Evolutionary conservation across 805 yeast species (phyloP).

Genomic region (Metschnikowia koreensis): DNA sequence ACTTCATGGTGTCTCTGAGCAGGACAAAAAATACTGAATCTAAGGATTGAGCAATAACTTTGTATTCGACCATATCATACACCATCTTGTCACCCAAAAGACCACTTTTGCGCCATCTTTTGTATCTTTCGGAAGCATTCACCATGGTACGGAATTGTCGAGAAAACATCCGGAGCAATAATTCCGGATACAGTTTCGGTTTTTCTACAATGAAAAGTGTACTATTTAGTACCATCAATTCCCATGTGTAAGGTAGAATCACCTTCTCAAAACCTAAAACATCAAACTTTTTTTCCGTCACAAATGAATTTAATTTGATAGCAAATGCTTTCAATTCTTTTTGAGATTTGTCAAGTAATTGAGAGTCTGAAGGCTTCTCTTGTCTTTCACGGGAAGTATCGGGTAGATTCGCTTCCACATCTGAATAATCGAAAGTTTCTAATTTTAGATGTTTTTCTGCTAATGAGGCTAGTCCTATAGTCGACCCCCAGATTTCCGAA

Average conservation of each 20-base stretch:
- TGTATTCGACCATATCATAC: neutral
- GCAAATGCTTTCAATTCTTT: neutral
- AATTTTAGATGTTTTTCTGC: no score
- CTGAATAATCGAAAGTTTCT: no score
- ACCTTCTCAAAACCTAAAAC: neutral
- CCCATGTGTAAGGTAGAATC: neutral
- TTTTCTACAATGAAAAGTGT: neutral
- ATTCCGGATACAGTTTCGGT: neutral
- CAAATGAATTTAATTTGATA: neutral
- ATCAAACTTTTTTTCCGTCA: neutral
- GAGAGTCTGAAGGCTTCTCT: neutral
- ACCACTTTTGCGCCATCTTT: neutral
- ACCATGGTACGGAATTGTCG: neutral
- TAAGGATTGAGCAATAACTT: neutral
- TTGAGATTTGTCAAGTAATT: neutral
- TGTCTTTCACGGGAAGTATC: neutral
- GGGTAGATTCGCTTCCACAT: neutral
- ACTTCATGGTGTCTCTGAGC: neutral
- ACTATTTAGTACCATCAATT: neutral
- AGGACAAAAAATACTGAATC: neutral
- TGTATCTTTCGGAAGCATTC: neutral
- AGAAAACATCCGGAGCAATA: neutral
- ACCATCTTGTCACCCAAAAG: neutral
- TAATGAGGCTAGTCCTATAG: no score
- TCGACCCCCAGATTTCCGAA: no score